Evolutionary conservation across 441 rosid species (phyloP), one percentile per base, ranked within the genome.

Genomic region (Eutrema salsugineum): DNA sequence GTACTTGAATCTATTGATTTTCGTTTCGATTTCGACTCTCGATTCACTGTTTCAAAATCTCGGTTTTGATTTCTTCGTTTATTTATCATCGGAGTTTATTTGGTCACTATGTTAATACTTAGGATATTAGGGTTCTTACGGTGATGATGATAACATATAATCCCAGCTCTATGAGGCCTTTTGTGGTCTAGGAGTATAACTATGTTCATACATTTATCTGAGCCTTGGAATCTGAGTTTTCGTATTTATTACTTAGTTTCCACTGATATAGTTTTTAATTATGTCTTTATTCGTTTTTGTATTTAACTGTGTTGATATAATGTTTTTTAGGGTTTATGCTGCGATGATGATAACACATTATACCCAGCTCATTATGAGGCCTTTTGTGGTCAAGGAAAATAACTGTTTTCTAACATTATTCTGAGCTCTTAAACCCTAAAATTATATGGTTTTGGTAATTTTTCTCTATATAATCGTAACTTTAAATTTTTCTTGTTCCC

Each of bases 331-430:
- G 69, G 58, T 55, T 76, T 30, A 50, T 33, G 47, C 5, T 46
- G 73, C 79, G 32, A 70, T 79, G 86, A 89, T 83, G 89, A 87
- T 81, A 85, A 80, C 75, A 77, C 32, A 51, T 71, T 53, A 85
- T 82, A 28, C 93, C 91, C 89, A 88, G 89, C 91, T 88, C 93
- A 86, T 81, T 86, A 86, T 82, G 91, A 88, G 87, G 35, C 89
- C 89, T 81, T 81, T 65, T 64, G 60, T n/a, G 83, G 91, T 79
- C 82, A 80, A 15, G 77, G 91, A 85, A 80, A 60, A 79, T 65
- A 39, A 78, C 10, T 61, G 61, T 61, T 49, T 82, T 82, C 82
- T 73, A 81, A 68, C 70, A 75, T 75, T 79, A 11, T 68, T 84
- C 93, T 86, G 93, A 86, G 84, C 84, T 42, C 15, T 50, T 8